Evolutionary conservation across 805 yeast genomes (phyloP).

Genomic region (Barnettozyma pratensis): DNA sequence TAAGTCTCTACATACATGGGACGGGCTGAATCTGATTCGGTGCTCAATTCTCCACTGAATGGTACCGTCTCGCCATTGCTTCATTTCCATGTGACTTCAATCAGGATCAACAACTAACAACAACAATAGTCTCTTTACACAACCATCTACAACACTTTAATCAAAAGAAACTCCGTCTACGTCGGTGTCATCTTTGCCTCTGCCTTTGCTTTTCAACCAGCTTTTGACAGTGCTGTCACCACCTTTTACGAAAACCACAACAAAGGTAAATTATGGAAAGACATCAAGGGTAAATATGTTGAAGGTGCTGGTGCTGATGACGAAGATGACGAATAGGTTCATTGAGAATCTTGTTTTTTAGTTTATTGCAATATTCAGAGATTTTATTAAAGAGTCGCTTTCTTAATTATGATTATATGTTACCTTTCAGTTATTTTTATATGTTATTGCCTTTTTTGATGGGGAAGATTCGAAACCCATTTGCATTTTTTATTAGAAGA

Average conservation of each 20-base stretch:
- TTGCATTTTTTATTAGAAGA: conserved; percentile 2
- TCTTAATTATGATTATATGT: background rate
- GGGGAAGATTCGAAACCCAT: background rate
- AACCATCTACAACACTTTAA: conserved; percentile 56
- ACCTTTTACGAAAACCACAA: conserved; percentile 72
- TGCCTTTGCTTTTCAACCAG: conserved; percentile 82
- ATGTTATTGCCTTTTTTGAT: background rate
- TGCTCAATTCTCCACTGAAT: no score
- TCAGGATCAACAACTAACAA: no score
- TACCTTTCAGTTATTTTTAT: background rate
- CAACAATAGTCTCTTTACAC: conserved; percentile 33
- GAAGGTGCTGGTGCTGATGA: conserved; percentile 63
- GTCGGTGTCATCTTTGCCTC: conserved; percentile 79
- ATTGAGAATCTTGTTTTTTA: background rate
- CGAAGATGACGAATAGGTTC: conserved; percentile 37
- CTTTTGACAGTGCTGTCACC: conserved; percentile 64
- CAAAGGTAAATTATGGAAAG: conserved; percentile 83
- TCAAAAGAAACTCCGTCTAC: conserved; percentile 88
- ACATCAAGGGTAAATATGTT: conserved; percentile 54
- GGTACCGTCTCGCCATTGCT: no score
- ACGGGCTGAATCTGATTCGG: no score
- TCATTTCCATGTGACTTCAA: no score
- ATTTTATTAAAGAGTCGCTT: background rate
- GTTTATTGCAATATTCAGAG: background rate
- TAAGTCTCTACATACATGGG: background rate